Base-by-base conservation (phyloP, 345 rosid genomes). In the Odontarrhena argentea region DNA sequence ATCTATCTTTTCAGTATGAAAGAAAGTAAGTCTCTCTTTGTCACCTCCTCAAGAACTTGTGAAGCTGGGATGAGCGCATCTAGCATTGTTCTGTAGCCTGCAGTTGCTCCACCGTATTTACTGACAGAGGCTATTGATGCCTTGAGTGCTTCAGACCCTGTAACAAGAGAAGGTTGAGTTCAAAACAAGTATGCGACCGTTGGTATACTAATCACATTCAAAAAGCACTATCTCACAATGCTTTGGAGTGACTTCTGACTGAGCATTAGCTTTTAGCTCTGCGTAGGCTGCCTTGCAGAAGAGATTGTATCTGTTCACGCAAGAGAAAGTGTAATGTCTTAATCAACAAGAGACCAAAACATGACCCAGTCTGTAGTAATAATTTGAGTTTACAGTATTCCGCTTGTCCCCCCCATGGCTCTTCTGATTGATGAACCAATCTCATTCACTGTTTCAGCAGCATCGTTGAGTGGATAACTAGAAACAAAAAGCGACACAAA, bases 351-450 rank as follows among this genome's bases (percentile, higher is more conserved):
- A 28, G 50, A 50, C 26, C 64, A 41, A 70, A 49, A 32, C 36
- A 66, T 58, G 38, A 71, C 3, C 14, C 38, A 41, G 30, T 26
- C 58, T 34, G 57, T 42, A 54, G 7, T 2, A 66, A 59, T 41
- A 5, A 26, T 14, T 42, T 42, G 65, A 55, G 11, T 18, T 35
- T 90, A 90, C 99, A 94, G 41, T 51, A 94, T 87, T 67, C 99
- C 99, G 53, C 99, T 90, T 60, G 98, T 93, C 24, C 98, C 98
- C 66, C 98, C 98, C 98, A 90, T 90, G 51, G 82, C 91, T 82
- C 87, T 85, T 76, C 82, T 81, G 74, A 90, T 68, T 48, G 98
- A 81, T 67, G 87, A 82, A 63, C 95, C 96, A 65, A 93, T 93
- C 76, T 93, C 95, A 52, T 83, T 84, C 38, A 90, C 80, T 51